phyloP scores from a whole-genome alignment of 495 filamentous ascomycete species.

The Xylaria acuta region DNA sequence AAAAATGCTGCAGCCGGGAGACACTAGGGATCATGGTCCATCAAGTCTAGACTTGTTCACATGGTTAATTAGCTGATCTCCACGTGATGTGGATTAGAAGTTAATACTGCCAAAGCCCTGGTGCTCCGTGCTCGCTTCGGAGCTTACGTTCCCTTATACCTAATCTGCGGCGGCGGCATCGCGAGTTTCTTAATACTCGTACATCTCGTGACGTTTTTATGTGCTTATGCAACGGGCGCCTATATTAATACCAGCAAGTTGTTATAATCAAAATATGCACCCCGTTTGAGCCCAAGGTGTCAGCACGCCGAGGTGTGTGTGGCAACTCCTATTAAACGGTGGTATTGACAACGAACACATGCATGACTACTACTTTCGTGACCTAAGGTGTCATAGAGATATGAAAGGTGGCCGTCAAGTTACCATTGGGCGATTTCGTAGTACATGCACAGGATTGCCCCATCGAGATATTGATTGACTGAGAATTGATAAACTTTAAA shows the following conservation, averaged over 20 bases:
- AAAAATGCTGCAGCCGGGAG: slow-evolving; percentile 3
- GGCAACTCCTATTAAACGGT: slow-evolving; percentile 6
- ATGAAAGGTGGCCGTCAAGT: neutral
- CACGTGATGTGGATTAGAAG: neutral
- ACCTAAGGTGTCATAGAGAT: neutral
- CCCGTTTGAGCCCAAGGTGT: neutral
- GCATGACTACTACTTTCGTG: neutral
- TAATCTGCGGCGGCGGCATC: neutral
- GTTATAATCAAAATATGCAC: neutral
- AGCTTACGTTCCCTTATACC: neutral
- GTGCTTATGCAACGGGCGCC: neutral
- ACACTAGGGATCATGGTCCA: slow-evolving; percentile 8
- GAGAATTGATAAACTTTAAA: neutral
- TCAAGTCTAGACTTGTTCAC: slow-evolving; percentile 1
- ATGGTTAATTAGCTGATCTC: slow-evolving; percentile 10
- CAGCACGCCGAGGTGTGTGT: neutral
- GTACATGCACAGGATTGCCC: neutral
- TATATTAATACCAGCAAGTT: neutral
- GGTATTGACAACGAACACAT: slow-evolving; percentile 9
- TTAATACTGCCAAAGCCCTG: neutral
- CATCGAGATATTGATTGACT: neutral
- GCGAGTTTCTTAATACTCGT: neutral
- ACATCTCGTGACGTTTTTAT: neutral
- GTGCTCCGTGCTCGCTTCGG: slow-evolving; percentile 1
- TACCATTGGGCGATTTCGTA: neutral